Evolutionary conservation across 176 grass and related monocot species (phyloP).

Genomic region (Urochloa ruziziensis): DNA sequence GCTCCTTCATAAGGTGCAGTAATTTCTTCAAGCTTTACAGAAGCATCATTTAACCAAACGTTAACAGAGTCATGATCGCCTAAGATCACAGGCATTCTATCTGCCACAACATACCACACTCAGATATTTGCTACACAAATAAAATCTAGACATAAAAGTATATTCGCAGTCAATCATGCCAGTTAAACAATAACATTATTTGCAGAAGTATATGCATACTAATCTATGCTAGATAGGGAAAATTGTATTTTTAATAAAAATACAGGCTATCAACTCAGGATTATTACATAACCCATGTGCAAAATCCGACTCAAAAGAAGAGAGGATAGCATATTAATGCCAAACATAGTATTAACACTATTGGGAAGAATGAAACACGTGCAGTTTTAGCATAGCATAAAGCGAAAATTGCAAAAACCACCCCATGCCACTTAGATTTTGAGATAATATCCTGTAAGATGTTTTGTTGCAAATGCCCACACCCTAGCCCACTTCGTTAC

Average conservation of each 20-base stretch:
- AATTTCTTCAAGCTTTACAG: constrained; percentile 68
- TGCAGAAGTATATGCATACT: neutral
- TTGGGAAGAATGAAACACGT: neutral
- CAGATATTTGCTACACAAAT: constrained; percentile 13
- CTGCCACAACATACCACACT: constrained; percentile 45
- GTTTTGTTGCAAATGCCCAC: too few relatives aligned
- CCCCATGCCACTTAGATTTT: too few relatives aligned
- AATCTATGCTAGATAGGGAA: neutral
- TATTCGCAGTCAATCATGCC: neutral
- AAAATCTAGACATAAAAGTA: constrained; percentile 12
- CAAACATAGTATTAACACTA: neutral
- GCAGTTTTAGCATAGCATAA: neutral
- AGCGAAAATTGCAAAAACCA: neutral
- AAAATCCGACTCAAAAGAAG: neutral
- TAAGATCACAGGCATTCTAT: constrained; percentile 90
- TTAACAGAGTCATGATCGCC: constrained; percentile 47
- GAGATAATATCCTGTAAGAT: too few relatives aligned
- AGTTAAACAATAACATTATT: neutral
- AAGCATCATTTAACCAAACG: constrained; percentile 64
- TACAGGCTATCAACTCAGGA: neutral
- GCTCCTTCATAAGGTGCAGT: constrained; percentile 72
- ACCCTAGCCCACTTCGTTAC: neutral
- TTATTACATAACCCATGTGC: too few relatives aligned
- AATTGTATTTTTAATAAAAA: neutral
- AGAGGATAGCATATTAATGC: neutral